Evolutionary conservation across 305 asterid species (phyloP).

Genomic region (Stenogyne calaminthoides): DNA sequence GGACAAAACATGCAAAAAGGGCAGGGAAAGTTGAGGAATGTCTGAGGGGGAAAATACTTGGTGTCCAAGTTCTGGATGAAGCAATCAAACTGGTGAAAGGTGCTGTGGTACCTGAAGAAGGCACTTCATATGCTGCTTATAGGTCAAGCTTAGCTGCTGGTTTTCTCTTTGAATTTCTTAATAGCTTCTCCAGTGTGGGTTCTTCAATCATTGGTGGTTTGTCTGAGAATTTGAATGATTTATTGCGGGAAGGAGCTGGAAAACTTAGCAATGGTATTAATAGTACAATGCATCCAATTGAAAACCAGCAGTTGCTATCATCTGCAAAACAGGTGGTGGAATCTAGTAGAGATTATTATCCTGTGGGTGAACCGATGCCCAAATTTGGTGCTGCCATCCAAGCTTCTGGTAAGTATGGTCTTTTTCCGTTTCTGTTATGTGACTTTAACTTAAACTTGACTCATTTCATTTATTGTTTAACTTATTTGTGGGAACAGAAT

Average conservation of each 20-base stretch:
- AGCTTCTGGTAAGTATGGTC: slow-evolving; percentile 68
- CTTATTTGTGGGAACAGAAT: not conserved
- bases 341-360: slow-evolving; percentile 54
- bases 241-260: slow-evolving; percentile 29
- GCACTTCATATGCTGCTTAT: slow-evolving; percentile 66
- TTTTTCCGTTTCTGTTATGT: not conserved
- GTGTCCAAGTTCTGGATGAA: slow-evolving; percentile 44
- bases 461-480: not conserved
- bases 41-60: slow-evolving; percentile 52
- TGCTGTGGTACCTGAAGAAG: slow-evolving; percentile 56
- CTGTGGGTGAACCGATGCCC: slow-evolving; percentile 77
- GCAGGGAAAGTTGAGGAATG: slow-evolving; percentile 60
- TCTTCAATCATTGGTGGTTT: slow-evolving; percentile 28
- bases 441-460: not conserved
- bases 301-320: slow-evolving; percentile 44
- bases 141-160: slow-evolving; percentile 74
- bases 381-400: slow-evolving; percentile 77
- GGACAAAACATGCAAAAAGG: slow-evolving; percentile 53
- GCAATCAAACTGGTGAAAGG: slow-evolving; percentile 59
- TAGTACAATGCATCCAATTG: slow-evolving; percentile 13
- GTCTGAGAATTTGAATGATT: slow-evolving; percentile 20
- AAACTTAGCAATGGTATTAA: slow-evolving; percentile 1
- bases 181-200: slow-evolving; percentile 35
- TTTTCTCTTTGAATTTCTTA: slow-evolving; percentile 71
- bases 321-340: slow-evolving; percentile 67